These are phyloP conservation scores for Pyricularia grisea DNA, from an alignment of 2,329 filamentous ascomycete species.

Conservation along the genomic window DNA sequence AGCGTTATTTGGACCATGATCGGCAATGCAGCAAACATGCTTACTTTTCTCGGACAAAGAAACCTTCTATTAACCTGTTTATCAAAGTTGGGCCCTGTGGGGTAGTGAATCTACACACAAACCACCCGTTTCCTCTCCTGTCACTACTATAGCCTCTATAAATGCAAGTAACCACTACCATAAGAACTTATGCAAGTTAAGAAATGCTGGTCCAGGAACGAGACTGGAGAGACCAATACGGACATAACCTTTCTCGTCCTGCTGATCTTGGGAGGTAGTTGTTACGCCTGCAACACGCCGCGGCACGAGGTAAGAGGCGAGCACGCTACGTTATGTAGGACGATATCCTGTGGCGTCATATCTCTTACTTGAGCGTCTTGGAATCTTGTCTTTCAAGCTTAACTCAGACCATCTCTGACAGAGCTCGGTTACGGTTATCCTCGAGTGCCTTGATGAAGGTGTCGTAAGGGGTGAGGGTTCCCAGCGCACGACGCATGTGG, in stretches of 20 bases:
- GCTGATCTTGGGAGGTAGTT: background rate
- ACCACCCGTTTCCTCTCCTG: background rate
- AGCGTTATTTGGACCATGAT: background rate
- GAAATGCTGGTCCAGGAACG: background rate
- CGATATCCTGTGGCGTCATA: background rate
- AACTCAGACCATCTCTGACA: conserved; percentile 31
- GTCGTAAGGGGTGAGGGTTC: conserved; percentile 78
- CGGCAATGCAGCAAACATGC: background rate
- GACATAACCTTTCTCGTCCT: background rate
- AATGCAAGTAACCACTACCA: background rate
- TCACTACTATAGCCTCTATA: background rate
- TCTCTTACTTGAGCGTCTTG: background rate
- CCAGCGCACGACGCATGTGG: conserved; percentile 81
- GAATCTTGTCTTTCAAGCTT: background rate
- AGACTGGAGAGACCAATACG: background rate
- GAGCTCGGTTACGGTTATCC: conserved; percentile 41
- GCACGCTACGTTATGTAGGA: background rate
- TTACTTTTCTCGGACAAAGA: background rate
- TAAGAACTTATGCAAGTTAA: background rate
- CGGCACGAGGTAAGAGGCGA: background rate
- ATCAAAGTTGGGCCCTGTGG: background rate
- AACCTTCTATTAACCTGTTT: background rate
- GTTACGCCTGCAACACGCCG: background rate
- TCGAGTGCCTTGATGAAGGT: conserved; percentile 65
- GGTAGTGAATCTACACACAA: background rate